A percentile compares a stretch with the other conserved stretches of the same genome.
phyloP scores from a whole-genome alignment of 176 grass and related monocot species.

The Oryza brachyantha region DNA sequence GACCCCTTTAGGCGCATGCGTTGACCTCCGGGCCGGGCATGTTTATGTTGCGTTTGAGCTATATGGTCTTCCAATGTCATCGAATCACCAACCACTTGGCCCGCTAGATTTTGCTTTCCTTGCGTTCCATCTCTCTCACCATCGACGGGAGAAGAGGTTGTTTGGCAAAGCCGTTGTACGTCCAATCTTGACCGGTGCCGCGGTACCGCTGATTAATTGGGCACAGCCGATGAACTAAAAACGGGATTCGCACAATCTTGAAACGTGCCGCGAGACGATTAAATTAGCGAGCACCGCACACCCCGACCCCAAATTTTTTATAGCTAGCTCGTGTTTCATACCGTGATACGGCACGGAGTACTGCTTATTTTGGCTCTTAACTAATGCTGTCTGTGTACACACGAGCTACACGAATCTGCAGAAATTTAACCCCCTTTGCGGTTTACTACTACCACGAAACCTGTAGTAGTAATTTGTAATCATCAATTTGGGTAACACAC shows the following conservation, averaged over 20 bases:
- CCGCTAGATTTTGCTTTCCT: not conserved
- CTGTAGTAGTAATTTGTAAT: not conserved
- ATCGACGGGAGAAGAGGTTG: not conserved
- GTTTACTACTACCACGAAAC: too few species aligned
- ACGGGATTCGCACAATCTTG: not conserved
- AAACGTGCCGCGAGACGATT: not conserved
- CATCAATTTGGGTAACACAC: not conserved
- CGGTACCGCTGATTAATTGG: constrained; percentile 10
- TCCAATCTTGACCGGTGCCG: constrained; percentile 25
- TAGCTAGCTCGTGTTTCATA: not conserved
- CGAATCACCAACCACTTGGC: not conserved
- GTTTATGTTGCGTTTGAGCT: not conserved
- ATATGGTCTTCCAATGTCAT: too few species aligned
- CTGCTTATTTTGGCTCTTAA: not conserved
- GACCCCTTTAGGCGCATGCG: constrained; percentile 18
- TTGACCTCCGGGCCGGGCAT: constrained; percentile 10
- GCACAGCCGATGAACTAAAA: not conserved
- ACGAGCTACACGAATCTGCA: not conserved
- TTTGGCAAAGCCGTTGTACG: constrained; percentile 12
- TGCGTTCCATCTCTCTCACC: not conserved
- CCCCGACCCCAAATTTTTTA: not conserved
- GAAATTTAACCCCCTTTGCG: too few species aligned
- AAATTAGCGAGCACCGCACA: constrained; percentile 3
- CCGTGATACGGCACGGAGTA: not conserved
- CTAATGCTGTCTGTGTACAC: not conserved